Evolutionary conservation across 202 grass and related monocot species (phyloP), one percentile per base, ranked within the genome.

Genomic region (Setaria viridis): DNA sequence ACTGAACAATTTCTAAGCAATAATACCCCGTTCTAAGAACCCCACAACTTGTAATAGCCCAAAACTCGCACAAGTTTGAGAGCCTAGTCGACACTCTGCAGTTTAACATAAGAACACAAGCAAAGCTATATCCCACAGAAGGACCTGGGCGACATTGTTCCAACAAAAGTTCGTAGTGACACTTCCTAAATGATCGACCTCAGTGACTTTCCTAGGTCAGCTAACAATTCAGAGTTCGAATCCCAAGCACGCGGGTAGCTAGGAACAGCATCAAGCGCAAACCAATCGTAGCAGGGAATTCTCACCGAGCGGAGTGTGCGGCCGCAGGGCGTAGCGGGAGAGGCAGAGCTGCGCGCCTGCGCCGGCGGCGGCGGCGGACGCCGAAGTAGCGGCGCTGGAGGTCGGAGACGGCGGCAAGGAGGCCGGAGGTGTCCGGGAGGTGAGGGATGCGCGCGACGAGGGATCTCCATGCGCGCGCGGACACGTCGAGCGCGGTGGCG

Each of bases 231-330:
- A 21, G 35, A 25, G 20, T 62, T 62, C 42, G 6, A 39, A 83
- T 14, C 56, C 81, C 55, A 14, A 62, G 42, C 15, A 39, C 2
- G 16, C 16, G 19, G 55, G 32, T 60, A 62, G 57, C 43, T 63
- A 15, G 55, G 6, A 35, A 16, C 33, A 67, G 67, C 58, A 48
- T 56, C 47, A 37, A 59, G 45, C 14, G 20, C 47, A 41, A 69
- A 47, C n/a, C n/a, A 72, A 67, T 59, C 16, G 60, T 53, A 4
- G 12, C 12, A 87, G 43, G 14, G 43, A 55, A 9, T 65, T 75
- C 88, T 87, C 84, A 90, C 88, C 88, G 67, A 70, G 62, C 74
- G 4, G 88, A 83, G 33, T 86, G 63, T 3, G 67, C 43, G 13
- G 88, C 88, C 9, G 20, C 17, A 4, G 76, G 62, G 35, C 55